A percentile compares a stretch with the other conserved stretches of the same genome.
Evolutionary conservation across 2,329 filamentous ascomycete species (phyloP).

Genomic region (Bipolaris zeicola): DNA sequence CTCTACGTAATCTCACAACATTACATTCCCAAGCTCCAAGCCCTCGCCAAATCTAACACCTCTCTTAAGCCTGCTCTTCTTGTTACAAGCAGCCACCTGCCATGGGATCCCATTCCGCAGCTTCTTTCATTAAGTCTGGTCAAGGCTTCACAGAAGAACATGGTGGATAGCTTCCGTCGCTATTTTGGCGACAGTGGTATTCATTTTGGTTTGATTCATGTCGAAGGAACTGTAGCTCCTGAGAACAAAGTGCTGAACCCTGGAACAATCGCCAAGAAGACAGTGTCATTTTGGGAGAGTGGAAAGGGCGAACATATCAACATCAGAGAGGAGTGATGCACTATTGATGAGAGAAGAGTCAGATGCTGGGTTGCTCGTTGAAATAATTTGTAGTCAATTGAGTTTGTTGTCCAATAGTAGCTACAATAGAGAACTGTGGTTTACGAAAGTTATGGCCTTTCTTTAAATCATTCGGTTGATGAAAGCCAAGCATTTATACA

Average conservation of each 20-base stretch:
- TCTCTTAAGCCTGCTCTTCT: conserved; percentile 54
- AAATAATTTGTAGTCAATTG: too few species aligned
- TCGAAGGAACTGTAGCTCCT: conserved; percentile 52
- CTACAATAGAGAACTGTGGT: too few species aligned
- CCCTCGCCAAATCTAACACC: conserved; percentile 38
- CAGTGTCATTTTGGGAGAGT: conserved; percentile 53
- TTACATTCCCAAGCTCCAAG: conserved; percentile 52
- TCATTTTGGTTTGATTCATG: conserved; percentile 55
- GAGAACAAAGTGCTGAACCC: conserved; percentile 54
- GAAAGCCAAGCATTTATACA: too few species aligned
- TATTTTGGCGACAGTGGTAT: conserved; percentile 52
- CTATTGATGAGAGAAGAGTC: not conserved
- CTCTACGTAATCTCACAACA: conserved; percentile 57
- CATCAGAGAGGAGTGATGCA: not conserved
- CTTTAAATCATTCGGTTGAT: too few species aligned
- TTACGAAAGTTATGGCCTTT: too few species aligned
- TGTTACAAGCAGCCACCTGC: conserved; percentile 57
- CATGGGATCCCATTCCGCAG: conserved; percentile 54
- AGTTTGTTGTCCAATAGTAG: not conserved
- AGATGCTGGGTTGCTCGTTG: too few species aligned
- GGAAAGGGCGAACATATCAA: conserved; percentile 45
- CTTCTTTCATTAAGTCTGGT: conserved; percentile 58
- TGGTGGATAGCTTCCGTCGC: conserved; percentile 53
- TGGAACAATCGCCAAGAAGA: conserved; percentile 53
- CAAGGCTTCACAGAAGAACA: conserved; percentile 59